A percentile compares a stretch with the other conserved stretches of the same genome.
phyloP scores from a whole-genome alignment of 2,329 filamentous ascomycete genomes.

The Botrytis elliptica region DNA sequence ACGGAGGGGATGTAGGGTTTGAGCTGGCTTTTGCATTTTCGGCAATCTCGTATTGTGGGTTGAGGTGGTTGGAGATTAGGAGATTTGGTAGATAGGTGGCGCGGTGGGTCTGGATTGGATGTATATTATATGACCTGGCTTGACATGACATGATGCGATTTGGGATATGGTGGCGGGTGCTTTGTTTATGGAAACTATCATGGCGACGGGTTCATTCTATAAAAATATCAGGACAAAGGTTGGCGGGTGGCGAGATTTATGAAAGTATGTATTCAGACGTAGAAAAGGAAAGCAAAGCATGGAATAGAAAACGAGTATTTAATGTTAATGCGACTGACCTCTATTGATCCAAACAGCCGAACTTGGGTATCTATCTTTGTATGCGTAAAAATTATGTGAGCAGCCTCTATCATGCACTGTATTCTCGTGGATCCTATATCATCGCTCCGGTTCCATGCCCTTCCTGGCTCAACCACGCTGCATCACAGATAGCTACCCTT shows the following conservation, averaged over 20 bases:
- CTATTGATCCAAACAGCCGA: background rate
- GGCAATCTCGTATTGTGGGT: slow-evolving; percentile 49
- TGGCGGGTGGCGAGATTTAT: background rate
- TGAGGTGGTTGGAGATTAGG: slow-evolving; percentile 45
- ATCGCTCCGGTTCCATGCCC: background rate
- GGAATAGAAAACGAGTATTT: background rate
- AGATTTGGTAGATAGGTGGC: slow-evolving; percentile 42
- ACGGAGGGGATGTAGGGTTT: slow-evolving; percentile 59
- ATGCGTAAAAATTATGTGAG: background rate
- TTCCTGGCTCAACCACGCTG: background rate
- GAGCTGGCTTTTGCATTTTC: slow-evolving; percentile 65
- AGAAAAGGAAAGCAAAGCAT: background rate
- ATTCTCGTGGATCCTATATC: background rate
- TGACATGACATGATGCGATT: slow-evolving; percentile 2
- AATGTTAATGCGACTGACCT: background rate
- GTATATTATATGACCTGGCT: background rate
- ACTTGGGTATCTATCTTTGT: background rate
- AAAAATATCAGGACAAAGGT: background rate
- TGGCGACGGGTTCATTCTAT: background rate
- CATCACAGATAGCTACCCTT: slow-evolving; percentile 52
- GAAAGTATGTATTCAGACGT: background rate
- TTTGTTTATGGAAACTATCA: background rate
- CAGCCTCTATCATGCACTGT: background rate
- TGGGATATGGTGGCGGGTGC: background rate
- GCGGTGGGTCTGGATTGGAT: background rate